These are phyloP conservation scores for Hypoxylon rubiginosum DNA, from an alignment of 2,329 filamentous ascomycete species.

Conservation along the genomic window DNA sequence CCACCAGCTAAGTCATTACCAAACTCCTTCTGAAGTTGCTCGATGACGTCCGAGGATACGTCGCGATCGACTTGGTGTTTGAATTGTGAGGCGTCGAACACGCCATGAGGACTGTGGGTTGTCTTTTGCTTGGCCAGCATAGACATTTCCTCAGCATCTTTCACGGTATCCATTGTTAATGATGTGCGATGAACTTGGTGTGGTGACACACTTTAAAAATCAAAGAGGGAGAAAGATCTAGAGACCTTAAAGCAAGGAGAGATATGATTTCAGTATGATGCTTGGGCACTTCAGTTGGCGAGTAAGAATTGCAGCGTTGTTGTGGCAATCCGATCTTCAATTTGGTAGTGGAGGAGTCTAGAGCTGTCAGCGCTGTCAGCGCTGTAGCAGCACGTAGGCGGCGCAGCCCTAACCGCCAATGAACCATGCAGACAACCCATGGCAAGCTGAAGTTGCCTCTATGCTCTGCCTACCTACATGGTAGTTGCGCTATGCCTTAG, in stretches of 20 bases:
- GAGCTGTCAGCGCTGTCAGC: neutral
- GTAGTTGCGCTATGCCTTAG: too few species aligned
- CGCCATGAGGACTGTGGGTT: slow-evolving; percentile 1
- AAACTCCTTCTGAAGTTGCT: neutral
- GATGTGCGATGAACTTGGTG: neutral
- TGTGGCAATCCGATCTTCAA: neutral
- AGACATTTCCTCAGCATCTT: neutral
- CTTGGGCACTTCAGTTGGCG: neutral
- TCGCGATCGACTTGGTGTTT: neutral
- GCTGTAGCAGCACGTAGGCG: neutral
- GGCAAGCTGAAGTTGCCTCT: neutral
- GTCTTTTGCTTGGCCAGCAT: neutral
- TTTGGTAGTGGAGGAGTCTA: neutral
- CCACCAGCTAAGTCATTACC: neutral
- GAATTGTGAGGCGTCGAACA: neutral
- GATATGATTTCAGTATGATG: neutral
- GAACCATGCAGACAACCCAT: neutral
- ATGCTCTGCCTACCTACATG: too few species aligned
- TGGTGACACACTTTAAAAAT: neutral
- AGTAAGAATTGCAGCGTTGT: neutral
- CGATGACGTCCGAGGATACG: neutral
- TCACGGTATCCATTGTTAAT: neutral
- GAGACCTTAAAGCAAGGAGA: neutral
- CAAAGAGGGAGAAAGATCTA: neutral
- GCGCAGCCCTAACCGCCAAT: neutral